Conservation (phyloP, 2,329 filamentous ascomycete genomes). For the Biscogniauxia marginata region DNA sequence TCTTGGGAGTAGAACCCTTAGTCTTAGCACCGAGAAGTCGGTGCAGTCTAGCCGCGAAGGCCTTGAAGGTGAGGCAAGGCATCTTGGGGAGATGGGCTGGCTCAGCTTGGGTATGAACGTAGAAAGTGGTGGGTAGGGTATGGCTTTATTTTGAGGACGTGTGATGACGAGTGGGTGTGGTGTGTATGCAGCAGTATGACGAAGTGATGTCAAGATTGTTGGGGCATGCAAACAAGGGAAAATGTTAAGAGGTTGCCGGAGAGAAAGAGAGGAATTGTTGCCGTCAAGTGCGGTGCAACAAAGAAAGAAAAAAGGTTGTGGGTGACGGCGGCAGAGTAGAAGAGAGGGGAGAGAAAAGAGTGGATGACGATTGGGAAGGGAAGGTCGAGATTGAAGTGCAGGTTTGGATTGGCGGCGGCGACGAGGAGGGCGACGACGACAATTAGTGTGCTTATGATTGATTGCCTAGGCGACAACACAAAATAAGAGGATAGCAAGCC, state of each 20-base stretch:
- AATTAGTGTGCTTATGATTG: neutral
- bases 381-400: neutral
- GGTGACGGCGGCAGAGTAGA: neutral
- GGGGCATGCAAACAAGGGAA: neutral
- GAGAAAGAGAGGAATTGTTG: neutral
- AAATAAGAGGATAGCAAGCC: neutral
- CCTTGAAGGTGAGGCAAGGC: slow-evolving; percentile 20
- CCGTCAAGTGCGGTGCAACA: neutral
- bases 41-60: slow-evolving; percentile 24
- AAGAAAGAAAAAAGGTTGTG: neutral
- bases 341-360: neutral
- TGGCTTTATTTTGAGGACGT: no score
- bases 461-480: neutral
- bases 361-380: neutral
- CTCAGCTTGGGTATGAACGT: neutral
- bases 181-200: no score
- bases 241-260: neutral
- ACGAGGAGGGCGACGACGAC: neutral
- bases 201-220: neutral
- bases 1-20: slow-evolving; percentile 20
- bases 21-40: slow-evolving; percentile 23
- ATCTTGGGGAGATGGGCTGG: neutral
- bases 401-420: neutral
- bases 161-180: no score
- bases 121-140: neutral